Evolutionary conservation across 2,329 filamentous ascomycete species (phyloP).

Genomic region (Rutstroemia sp.): DNA sequence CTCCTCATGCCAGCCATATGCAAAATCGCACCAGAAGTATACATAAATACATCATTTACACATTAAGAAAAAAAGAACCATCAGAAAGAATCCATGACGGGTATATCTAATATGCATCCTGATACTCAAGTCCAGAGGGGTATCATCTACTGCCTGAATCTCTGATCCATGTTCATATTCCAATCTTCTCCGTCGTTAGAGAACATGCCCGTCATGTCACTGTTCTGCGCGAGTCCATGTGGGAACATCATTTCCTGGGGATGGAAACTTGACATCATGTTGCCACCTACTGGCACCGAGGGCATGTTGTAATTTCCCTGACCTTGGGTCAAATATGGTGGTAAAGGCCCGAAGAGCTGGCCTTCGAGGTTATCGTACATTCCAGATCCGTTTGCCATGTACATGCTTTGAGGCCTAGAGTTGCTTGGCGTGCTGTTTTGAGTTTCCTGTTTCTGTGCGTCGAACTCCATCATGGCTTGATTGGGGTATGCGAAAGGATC

Average conservation of each 20-base stretch:
- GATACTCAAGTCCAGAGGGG: not conserved
- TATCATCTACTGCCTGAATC: not conserved
- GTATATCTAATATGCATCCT: not conserved
- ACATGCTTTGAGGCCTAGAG: slow-evolving; percentile 16
- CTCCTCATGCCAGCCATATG: not conserved
- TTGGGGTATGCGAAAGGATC: slow-evolving; percentile 74
- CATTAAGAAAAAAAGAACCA: not conserved
- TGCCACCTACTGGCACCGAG: slow-evolving; percentile 7
- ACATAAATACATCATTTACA: not conserved
- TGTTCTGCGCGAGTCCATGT: slow-evolving; percentile 16
- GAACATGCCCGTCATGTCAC: slow-evolving; percentile 20
- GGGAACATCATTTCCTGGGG: slow-evolving; percentile 18
- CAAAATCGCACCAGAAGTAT: too few relatives aligned
- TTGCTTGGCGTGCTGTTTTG: slow-evolving; percentile 8
- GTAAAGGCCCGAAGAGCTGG: slow-evolving; percentile 63
- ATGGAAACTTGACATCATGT: slow-evolving; percentile 13
- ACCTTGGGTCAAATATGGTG: slow-evolving; percentile 51
- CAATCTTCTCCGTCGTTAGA: slow-evolving; percentile 21
- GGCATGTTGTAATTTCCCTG: slow-evolving; percentile 20
- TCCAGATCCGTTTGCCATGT: slow-evolving; percentile 23
- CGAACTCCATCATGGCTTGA: slow-evolving; percentile 60
- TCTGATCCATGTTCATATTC: slow-evolving; percentile 8
- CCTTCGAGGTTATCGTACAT: slow-evolving; percentile 58
- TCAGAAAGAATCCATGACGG: not conserved
- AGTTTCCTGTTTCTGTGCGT: slow-evolving; percentile 25